Base-by-base conservation (phyloP, 352 stramenopile genomes). In the Halophytophthora polymorphica region DNA sequence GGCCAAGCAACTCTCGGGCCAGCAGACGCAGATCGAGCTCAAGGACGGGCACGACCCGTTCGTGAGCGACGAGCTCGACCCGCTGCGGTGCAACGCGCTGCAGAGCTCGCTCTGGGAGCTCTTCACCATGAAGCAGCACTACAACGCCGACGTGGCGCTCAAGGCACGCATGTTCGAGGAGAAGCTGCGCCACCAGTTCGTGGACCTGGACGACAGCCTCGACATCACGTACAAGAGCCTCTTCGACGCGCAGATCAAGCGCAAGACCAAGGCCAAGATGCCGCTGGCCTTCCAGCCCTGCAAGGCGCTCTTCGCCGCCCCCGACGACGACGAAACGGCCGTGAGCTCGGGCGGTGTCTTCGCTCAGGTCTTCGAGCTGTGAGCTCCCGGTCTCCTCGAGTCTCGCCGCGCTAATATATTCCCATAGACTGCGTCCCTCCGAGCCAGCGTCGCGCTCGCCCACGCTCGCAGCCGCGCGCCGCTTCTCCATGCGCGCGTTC, bases 101-200 rank as follows among this genome's bases (percentile, higher is more conserved):
- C 87, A 98, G 71, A 98, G 84, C 49, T 98, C 88, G 29, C 64
- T 99, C 28, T 99, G 95, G 95, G 96, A 99, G 71, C 66, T 98
- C 25, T 73, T 84, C 45, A 96, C 90, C 14, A 89, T 99, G 66
- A 88, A 92, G 64, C 66, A 88, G 19, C 96, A 99, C 73, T 98
- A 97, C 69, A 96, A 98, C 66, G 89, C 91, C 25, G 86, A 95
- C 13, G 90, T 98, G 13, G 78, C 85, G 10, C 76, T 83, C 29
- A 80, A 98, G 55, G 96, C 94, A 21, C 86, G 87, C 65, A 87
- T 95, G 23, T 90, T 98, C 47, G 92, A 97, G 45, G 81, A 91
- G 64, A 90, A 90, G 53, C 60, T 92, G 52, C 81, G 81, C 6
- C 58, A 74, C 15, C 75, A 88, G 59, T 91, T 94, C 53, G 46